Base-by-base conservation (phyloP, 164 flowering plant genomes). In the Nymphaea colorata region DNA sequence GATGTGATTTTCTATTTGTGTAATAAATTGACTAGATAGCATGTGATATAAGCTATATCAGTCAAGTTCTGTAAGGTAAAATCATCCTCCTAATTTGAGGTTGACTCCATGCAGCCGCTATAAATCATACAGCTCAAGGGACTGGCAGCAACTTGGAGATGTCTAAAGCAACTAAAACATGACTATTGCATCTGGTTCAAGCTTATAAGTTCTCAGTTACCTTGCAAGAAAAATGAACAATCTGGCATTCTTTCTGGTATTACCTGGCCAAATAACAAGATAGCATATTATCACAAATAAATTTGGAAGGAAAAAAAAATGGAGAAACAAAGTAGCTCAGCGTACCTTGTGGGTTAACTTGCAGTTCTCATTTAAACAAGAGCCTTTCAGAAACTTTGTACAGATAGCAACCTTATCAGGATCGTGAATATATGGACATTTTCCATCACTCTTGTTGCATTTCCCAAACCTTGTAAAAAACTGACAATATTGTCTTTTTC, bases 241-340 rank as follows among this genome's bases (percentile, higher is more conserved):
- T 95, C 99, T 68, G 78, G 93, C 99, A 95, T 95, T 75, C 99
- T 85, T 73, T 95, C 99, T 14, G 99, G 99, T 72, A 94, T 88
- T 75, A 92, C 86, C 99, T 95, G 64, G 14, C n/a, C 36, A 61
- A 61, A 17, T 61, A 61, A 51, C 57, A 8, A 51, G 57, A 51
- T 15, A 51, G 57, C 14, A 10, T 51, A 51, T 10, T 25, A 25
- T 25, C 36, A 51, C 8, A 51, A 51, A 51, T 15, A 15, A 2
- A 51, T 51, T 45, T 15, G 14, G 2, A 15, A 51, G 14, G 14
- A 2, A 10, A 51, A 8, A 51, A 51, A 15, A 51, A 51, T 10
- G 14, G 57, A 51, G 14, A 51, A 51, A 51, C 14, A 51, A 51
- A 51, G 14, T 3, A 15, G 14, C 57, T 51, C 64, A 44, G 53